Base-by-base conservation (phyloP, 2,329 filamentous ascomycete genomes). In the Fusarium luffae region DNA sequence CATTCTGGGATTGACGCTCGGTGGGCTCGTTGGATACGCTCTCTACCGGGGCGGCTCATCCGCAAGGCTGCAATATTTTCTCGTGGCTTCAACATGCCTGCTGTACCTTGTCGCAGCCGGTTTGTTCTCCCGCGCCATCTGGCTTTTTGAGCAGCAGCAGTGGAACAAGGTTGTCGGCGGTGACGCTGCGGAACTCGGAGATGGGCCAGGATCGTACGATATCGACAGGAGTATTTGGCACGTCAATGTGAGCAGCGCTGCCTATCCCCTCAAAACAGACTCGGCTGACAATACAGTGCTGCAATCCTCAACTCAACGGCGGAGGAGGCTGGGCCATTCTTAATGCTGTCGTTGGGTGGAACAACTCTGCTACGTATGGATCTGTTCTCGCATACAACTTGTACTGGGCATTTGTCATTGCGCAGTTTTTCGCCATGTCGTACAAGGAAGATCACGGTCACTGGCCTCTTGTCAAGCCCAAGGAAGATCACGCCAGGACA, bases 271-370 rank as follows among this genome's bases (percentile, higher is more conserved):
- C 25, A 19, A 13, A 23, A n/a, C 18, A n/a, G 7, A 8, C 18
- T 21, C 12, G 14, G 11, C 50, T 58, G 28, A 62, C 59, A 27
- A n/a, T 19, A 28, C 63, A 92, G 89, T 97, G 92, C 83, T 96
- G 93, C 78, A 94, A 88, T 74, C 91, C 93, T 0, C 82, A 89
- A 54, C 80, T 90, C 41, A 90, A 93, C 67, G 91, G 92, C 28
- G 91, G 91, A 49, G 89, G 90, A 40, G 92, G 92, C 46, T 97
- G 93, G 93, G 93, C 92, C 58, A 89, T 97, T 70, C 93, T 97
- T 84, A 95, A 97, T 75, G 89, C 92, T 61, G 84, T 97, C 43
- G 85, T 97, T 9, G 93, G 94, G 59, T 97, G 94, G 94, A 88
- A 90, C 68, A 97, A 97, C 81, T 93, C 92, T 18, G 94, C 92